Evolutionary conservation across 305 asterid genomes (phyloP).

Genomic region (Fraxinus albicans): DNA sequence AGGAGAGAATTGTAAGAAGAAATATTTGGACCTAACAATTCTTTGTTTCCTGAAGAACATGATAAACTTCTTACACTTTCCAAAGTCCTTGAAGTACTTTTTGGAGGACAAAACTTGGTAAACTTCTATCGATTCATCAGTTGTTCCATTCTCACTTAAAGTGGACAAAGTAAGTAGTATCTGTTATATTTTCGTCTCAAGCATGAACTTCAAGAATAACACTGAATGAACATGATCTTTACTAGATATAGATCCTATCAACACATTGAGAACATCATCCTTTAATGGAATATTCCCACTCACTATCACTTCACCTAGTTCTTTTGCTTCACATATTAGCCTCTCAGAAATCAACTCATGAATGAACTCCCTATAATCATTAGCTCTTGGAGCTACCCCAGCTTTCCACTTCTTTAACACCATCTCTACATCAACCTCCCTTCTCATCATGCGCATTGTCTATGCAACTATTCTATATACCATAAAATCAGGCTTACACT

Average conservation of each 20-base stretch:
- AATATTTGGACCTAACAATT: constrained; percentile 55
- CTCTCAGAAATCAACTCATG: constrained; percentile 61
- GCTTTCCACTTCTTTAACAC: constrained; percentile 78
- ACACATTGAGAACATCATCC: constrained; percentile 64
- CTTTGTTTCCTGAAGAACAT: constrained; percentile 73
- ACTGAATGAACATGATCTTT: constrained; percentile 50
- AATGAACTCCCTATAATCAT: constrained; percentile 54
- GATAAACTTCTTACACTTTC: constrained; percentile 66
- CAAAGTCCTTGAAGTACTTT: constrained; percentile 47
- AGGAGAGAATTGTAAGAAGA: constrained; percentile 68
- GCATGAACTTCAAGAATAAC: constrained; percentile 65
- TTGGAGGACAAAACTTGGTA: constrained; percentile 47
- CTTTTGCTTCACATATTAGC: constrained; percentile 62
- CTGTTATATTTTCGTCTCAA: constrained; percentile 50
- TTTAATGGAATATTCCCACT: constrained; percentile 68
- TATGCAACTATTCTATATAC: constrained; percentile 83
- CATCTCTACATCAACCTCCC: constrained; percentile 39
- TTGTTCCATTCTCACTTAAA: constrained; percentile 57
- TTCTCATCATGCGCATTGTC: constrained; percentile 48
- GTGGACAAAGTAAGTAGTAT: constrained; percentile 47
- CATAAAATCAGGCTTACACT: constrained; percentile 85
- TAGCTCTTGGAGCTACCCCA: constrained; percentile 80
- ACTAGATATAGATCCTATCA: constrained; percentile 67
- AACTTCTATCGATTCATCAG: constrained; percentile 54
- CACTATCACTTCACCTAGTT: constrained; percentile 64